Evolutionary conservation across 2,329 filamentous ascomycete genomes (phyloP).

Genomic region (Fusarium torulosum): DNA sequence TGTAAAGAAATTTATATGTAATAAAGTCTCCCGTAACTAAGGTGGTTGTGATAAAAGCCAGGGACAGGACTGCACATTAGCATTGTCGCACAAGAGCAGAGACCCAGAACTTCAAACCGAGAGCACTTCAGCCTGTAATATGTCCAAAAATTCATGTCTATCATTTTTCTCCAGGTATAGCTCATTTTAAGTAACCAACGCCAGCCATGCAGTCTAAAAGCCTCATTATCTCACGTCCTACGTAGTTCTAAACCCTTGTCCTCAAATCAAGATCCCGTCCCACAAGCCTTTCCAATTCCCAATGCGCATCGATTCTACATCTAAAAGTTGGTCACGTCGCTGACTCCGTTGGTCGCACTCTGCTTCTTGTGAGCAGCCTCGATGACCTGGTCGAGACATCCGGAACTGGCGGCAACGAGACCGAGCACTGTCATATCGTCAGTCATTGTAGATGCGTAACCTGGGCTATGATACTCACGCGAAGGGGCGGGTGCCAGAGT

Average conservation of each 20-base stretch:
- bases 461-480: slow-evolving; percentile 4
- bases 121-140: slow-evolving; percentile 31
- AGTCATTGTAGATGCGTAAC: neutral
- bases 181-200: slow-evolving; percentile 37
- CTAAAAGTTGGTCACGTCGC: slow-evolving; percentile 31
- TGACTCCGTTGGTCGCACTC: slow-evolving; percentile 22
- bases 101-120: slow-evolving; percentile 20
- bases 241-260: slow-evolving; percentile 28
- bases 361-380: slow-evolving; percentile 33
- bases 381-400: slow-evolving; percentile 66
- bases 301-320: neutral
- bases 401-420: slow-evolving; percentile 66
- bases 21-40: no score
- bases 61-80: no score
- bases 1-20: no score
- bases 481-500: slow-evolving; percentile 80
- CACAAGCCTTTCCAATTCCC: neutral
- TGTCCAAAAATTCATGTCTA: slow-evolving; percentile 32
- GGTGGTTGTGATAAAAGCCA: no score
- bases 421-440: slow-evolving; percentile 64
- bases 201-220: slow-evolving; percentile 35
- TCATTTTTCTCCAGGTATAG: slow-evolving; percentile 34
- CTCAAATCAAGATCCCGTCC: slow-evolving; percentile 10
- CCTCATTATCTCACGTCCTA: slow-evolving; percentile 37
- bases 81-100: neutral